These are phyloP conservation scores for Pestalotiopsis fici DNA, from an alignment of 2,329 filamentous ascomycete genomes.

Conservation along the genomic window DNA sequence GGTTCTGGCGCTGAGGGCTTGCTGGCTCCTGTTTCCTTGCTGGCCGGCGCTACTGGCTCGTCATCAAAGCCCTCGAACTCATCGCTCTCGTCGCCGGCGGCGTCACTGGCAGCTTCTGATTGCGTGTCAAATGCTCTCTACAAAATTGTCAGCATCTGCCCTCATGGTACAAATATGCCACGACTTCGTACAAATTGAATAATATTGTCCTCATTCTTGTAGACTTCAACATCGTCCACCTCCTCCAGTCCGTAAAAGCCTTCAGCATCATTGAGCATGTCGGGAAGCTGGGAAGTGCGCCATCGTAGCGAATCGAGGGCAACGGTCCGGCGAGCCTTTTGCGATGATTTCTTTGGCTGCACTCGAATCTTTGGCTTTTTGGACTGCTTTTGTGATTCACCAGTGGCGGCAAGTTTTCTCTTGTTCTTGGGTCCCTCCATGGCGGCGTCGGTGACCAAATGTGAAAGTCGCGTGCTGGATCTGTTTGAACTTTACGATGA, in stretches of 20 bases:
- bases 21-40: slow-evolving; percentile 27
- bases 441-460: neutral
- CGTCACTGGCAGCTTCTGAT: slow-evolving; percentile 24
- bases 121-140: slow-evolving; percentile 23
- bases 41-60: slow-evolving; percentile 30
- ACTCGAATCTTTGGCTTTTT: slow-evolving; percentile 23
- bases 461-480: neutral
- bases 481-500: neutral
- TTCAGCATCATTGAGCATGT: slow-evolving; percentile 84
- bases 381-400: neutral
- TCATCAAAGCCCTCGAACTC: slow-evolving; percentile 70
- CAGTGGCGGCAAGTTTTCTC: slow-evolving; percentile 10
- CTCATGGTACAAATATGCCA: neutral
- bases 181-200: slow-evolving; percentile 53
- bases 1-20: slow-evolving; percentile 17
- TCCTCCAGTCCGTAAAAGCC: slow-evolving; percentile 93
- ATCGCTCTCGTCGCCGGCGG: slow-evolving; percentile 54
- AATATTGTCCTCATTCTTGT: slow-evolving; percentile 60
- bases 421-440: slow-evolving; percentile 11
- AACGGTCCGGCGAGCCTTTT: slow-evolving; percentile 29
- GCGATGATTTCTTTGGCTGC: slow-evolving; percentile 18
- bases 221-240: slow-evolving; percentile 86
- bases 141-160: slow-evolving; percentile 15
- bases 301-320: slow-evolving; percentile 45
- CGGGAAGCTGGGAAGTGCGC: slow-evolving; percentile 66